Percentiles rank a stretch among this genome's conserved stretches.
These are phyloP conservation scores for Lanmaoa rubissima DNA, from an alignment of 768 basidiomycete species.

Conservation along the genomic window DNA sequence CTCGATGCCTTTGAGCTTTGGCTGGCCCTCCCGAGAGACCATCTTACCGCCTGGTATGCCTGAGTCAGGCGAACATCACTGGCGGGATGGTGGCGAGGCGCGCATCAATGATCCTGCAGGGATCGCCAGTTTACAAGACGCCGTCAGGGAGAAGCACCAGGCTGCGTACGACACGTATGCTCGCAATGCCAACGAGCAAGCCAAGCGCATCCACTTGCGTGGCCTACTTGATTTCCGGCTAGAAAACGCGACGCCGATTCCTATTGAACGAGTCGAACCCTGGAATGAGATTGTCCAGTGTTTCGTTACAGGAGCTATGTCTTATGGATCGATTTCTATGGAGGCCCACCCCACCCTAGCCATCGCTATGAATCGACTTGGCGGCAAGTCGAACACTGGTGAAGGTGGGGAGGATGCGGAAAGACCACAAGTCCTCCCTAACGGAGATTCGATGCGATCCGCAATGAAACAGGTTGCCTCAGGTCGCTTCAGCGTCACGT, in stretches of 20 bases:
- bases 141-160: slow-evolving; percentile 96
- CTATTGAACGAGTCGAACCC: slow-evolving; percentile 97
- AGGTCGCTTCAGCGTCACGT: slow-evolving; percentile 96
- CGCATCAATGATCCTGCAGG: slow-evolving; percentile 96
- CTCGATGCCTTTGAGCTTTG: slow-evolving; percentile 96
- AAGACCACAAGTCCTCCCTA: slow-evolving; percentile 71
- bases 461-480: slow-evolving; percentile 96
- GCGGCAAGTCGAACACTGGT: slow-evolving; percentile 98
- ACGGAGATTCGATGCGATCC: slow-evolving; percentile 92
- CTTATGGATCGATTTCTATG: slow-evolving; percentile 99
- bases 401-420: slow-evolving; percentile 99
- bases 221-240: slow-evolving; percentile 94
- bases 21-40: slow-evolving; percentile 91
- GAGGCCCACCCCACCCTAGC: slow-evolving; percentile 97
- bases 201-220: slow-evolving; percentile 82
- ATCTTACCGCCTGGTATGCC: slow-evolving; percentile 92
- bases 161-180: slow-evolving; percentile 89
- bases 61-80: slow-evolving; percentile 97
- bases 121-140: slow-evolving; percentile 94
- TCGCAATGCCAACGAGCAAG: slow-evolving; percentile 83
- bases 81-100: slow-evolving; percentile 96
- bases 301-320: slow-evolving; percentile 99
- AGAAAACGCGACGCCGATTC: slow-evolving; percentile 79
- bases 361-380: slow-evolving; percentile 97
- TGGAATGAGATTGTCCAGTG: slow-evolving; percentile 99